Evolutionary conservation across 176 grass and related monocot species (phyloP).

Genomic region (Aegilops longissima): DNA sequence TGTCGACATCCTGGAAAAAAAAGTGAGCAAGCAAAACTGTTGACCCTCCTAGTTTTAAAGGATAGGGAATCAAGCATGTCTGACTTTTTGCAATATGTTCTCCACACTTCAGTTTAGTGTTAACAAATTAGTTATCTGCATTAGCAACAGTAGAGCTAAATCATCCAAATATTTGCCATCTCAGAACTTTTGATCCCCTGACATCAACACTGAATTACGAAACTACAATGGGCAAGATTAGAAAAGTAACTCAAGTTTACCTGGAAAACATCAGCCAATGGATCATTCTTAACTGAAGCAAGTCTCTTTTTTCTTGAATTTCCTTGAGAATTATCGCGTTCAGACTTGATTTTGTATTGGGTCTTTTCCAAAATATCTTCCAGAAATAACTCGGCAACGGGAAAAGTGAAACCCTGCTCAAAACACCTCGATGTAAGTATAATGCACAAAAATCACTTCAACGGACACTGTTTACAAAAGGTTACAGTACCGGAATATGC

Average conservation of each 20-base stretch:
- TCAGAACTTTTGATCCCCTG: constrained; percentile 2
- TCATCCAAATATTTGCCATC: neutral
- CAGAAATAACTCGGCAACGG: constrained; percentile 78
- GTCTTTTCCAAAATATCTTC: constrained; percentile 89
- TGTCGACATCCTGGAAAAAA: constrained; percentile 59
- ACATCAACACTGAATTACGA: constrained; percentile 16
- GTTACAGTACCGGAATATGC: constrained; percentile 82
- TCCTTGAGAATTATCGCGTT: constrained; percentile 67
- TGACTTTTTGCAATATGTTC: constrained; percentile 10
- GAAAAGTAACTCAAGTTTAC: constrained; percentile 39
- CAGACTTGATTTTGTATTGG: constrained; percentile 73
- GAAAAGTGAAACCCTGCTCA: constrained; percentile 86
- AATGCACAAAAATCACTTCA: constrained; percentile 1
- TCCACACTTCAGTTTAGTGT: neutral
- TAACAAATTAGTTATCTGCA: constrained; percentile 1
- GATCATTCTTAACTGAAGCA: constrained; percentile 66
- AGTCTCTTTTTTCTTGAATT: constrained; percentile 76
- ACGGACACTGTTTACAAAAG: neutral
- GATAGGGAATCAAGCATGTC: constrained; percentile 17
- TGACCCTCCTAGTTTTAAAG: neutral
- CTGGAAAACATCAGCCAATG: constrained; percentile 81
- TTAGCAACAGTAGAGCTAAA: constrained; percentile 14
- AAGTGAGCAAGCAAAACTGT: constrained; percentile 27
- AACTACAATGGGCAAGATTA: neutral
- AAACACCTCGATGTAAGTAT: constrained; percentile 18